Evolutionary conservation across 169 alveolate species (phyloP).

Genomic region (Cryptosporidium meleagridis): DNA sequence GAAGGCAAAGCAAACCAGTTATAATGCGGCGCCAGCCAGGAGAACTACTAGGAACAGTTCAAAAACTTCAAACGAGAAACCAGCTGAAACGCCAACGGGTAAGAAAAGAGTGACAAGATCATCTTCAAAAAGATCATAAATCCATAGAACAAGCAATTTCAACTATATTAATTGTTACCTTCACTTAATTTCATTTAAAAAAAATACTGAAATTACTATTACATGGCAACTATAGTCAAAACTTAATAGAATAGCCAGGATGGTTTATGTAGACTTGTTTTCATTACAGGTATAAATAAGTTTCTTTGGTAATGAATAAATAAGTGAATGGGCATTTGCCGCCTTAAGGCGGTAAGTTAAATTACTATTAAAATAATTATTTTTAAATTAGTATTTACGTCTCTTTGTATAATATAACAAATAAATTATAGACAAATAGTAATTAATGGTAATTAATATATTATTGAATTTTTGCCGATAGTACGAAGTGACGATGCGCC

Average conservation of each 20-base stretch:
- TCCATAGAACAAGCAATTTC: too few species aligned
- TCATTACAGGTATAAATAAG: neutral
- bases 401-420: neutral
- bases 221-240: neutral
- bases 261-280: neutral
- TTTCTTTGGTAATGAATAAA: neutral
- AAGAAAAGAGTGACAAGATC: conserved; percentile 60
- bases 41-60: conserved; percentile 42
- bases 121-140: conserved; percentile 16
- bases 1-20: neutral
- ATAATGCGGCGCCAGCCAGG: neutral
- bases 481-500: neutral
- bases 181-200: neutral
- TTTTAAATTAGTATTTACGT: conserved; percentile 14
- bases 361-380: conserved; percentile 4
- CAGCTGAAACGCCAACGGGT: neutral
- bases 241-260: neutral
- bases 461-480: neutral
- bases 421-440: conserved; percentile 15
- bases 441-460: neutral
- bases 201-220: neutral
- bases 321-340: neutral
- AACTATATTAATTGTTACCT: neutral
- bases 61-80: conserved; percentile 13
- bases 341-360: conserved; percentile 47